These are phyloP conservation scores for Taiozyma sp. DNA, from an alignment of 1,139 yeast genomes.

Conservation along the genomic window DNA sequence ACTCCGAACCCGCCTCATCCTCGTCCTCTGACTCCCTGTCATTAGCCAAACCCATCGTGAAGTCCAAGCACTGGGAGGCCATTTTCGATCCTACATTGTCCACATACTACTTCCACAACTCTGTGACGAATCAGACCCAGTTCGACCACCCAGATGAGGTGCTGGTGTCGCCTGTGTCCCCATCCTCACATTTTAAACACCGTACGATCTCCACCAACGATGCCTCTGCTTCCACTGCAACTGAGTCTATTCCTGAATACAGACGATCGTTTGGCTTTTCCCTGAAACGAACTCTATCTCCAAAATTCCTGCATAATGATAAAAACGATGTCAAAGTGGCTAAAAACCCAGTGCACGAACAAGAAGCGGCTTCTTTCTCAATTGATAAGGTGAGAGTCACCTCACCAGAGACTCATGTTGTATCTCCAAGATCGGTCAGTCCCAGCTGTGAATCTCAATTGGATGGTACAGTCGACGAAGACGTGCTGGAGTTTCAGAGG, in stretches of 20 bases:
- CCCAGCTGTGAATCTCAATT: neutral
- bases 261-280: constrained; percentile 12
- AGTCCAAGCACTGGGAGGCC: constrained; percentile 19
- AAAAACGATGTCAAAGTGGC: neutral
- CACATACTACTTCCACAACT: constrained; percentile 18
- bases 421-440: neutral
- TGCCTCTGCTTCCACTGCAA: neutral
- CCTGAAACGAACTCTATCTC: constrained; percentile 19
- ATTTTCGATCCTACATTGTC: constrained; percentile 18
- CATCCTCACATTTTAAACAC: constrained; percentile 3
- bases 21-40: neutral
- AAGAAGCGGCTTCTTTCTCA: neutral
- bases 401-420: neutral
- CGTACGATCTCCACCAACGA: neutral
- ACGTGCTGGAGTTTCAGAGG: constrained; percentile 18
- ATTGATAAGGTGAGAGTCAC: neutral
- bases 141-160: constrained; percentile 26
- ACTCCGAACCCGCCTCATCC: neutral
- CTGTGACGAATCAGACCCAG: constrained; percentile 16
- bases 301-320: constrained; percentile 9
- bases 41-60: constrained; percentile 12
- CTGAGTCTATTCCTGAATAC: constrained; percentile 6
- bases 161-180: constrained; percentile 13
- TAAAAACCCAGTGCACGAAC: neutral
- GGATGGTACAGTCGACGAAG: constrained; percentile 12